A percentile compares a stretch with the other conserved stretches of the same genome.
These are phyloP conservation scores for Talaromyces funiculosus DNA, from an alignment of 2,329 filamentous ascomycete species.

Conservation along the genomic window DNA sequence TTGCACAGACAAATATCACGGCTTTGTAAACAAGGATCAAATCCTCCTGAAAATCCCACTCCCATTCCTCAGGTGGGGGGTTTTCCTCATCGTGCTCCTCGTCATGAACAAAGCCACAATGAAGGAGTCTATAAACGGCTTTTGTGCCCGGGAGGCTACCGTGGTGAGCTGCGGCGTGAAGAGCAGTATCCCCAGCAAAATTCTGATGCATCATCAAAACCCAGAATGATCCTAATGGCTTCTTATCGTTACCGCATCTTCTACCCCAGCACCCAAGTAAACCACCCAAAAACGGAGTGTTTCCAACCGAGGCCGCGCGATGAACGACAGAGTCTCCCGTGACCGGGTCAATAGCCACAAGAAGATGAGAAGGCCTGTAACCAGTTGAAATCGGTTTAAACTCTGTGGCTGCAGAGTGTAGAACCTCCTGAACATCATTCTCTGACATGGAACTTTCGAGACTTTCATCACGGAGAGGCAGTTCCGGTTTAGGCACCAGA, in stretches of 20 bases:
- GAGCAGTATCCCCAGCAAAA: neutral
- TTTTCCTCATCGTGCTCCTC: neutral
- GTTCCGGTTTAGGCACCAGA: neutral
- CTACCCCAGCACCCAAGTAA: neutral
- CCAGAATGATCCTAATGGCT: neutral
- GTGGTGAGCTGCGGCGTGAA: neutral
- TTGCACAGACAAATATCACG: neutral
- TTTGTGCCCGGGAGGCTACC: neutral
- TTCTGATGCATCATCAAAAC: neutral
- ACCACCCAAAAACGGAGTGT: neutral
- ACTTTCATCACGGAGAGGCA: neutral
- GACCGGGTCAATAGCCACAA: neutral
- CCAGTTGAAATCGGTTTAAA: neutral
- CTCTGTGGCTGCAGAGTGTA: neutral
- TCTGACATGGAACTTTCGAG: neutral
- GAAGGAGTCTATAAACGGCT: neutral
- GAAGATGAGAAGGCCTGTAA: neutral
- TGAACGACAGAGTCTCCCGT: constrained; percentile 1
- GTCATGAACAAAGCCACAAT: neutral
- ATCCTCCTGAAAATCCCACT: neutral
- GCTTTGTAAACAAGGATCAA: neutral
- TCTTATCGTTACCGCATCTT: neutral
- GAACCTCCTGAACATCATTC: neutral
- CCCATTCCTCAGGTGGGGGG: neutral
- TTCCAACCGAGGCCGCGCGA: neutral